A percentile compares a stretch with the other conserved stretches of the same genome.
These are phyloP conservation scores for Hemerocallis citrina DNA, from an alignment of 106 monocot species.

Conservation along the genomic window DNA sequence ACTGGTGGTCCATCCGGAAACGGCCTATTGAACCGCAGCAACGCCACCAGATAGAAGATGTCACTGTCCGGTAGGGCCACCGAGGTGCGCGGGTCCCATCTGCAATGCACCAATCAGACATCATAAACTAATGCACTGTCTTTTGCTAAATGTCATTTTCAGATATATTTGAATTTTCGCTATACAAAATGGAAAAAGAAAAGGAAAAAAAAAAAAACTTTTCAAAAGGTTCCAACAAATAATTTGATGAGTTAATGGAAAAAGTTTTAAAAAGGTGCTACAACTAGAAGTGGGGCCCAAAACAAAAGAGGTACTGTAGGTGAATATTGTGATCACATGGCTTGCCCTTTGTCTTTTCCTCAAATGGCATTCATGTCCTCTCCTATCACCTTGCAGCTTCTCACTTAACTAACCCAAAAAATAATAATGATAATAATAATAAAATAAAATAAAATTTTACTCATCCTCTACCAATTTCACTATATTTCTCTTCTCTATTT, in stretches of 20 bases:
- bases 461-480: no score
- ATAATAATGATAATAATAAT: background rate
- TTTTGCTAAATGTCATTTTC: no score
- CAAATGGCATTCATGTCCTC: conserved; percentile 2
- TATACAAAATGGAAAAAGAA: no score
- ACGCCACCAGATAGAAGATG: conserved; percentile 88
- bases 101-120: background rate
- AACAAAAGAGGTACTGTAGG: no score
- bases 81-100: conserved; percentile 82
- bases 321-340: conserved; percentile 4
- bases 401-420: background rate
- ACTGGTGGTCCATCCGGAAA: conserved; percentile 44
- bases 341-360: conserved; percentile 1
- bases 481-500: no score
- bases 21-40: conserved; percentile 66
- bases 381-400: background rate
- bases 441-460: background rate
- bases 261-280: no score
- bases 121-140: background rate
- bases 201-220: no score
- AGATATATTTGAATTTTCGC: no score
- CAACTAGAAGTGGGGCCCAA: background rate
- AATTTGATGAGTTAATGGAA: no score
- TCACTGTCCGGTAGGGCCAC: conserved; percentile 64
- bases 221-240: no score